Base-by-base conservation (phyloP, 352 stramenopile species). In the Phytopythium mirpurense region DNA sequence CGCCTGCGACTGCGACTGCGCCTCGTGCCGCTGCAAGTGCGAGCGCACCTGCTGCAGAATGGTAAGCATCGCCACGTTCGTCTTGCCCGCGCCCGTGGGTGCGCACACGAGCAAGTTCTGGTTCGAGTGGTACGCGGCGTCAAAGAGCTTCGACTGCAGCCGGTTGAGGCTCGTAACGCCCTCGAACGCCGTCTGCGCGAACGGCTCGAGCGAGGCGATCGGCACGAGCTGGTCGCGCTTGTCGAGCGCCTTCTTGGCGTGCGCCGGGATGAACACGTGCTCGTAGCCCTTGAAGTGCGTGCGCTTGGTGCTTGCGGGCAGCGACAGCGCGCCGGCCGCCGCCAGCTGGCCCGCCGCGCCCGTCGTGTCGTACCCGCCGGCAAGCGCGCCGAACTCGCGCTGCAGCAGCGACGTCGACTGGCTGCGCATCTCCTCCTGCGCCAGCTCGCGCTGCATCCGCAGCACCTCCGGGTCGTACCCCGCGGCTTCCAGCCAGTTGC, bases 11-110 rank as follows among this genome's bases (percentile, higher is more conserved):
- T 11, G 32, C 6, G 32, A 10, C 32, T 36, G 32, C 14, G 32
- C 7, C 8, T 77, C 40, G 26, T 70, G 53, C 5, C 60, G 70
- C 42, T 84, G 67, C 7, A 92, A 34, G 21, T 95, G 77, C 10
- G 78, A 69, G 53, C 86, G 88, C n/a, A 98, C 62, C 42, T 96
- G 91, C 19, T 97, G 90, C 11, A 98, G 71, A 11, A 99, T 92
- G 1, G 94, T 78, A 10, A 99, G 78, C 93, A 99, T 98, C 3
- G 97, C 97, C 18, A 99, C 96, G 73, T 99, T 99, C 1, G 97
- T 99, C 61, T 99, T 99, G 60, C 96, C 96, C 7, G 96, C 96
- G 51, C 96, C 96, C 0, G 86, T 96, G 1, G 86, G 86, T 10
- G 86, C 87, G 48, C 86, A 96, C 32, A 99, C 95, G 24, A 99